Evolutionary conservation across 2,329 filamentous ascomycete genomes (phyloP).

Genomic region (Aspergillus ochraceoroseus): DNA sequence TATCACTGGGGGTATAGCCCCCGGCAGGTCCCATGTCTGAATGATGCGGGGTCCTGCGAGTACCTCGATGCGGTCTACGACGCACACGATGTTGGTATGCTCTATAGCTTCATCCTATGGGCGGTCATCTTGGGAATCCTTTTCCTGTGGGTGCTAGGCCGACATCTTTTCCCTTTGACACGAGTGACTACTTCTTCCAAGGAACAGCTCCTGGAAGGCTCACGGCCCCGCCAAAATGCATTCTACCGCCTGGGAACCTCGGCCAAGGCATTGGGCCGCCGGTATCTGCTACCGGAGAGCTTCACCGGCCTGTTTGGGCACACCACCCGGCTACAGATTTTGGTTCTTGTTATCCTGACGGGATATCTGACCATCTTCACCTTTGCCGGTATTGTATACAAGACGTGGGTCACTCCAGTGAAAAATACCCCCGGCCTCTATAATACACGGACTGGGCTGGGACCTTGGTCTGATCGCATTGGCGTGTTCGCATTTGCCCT

Average conservation of each 20-base stretch:
- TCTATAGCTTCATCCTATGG: conserved; percentile 56
- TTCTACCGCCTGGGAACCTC: conserved; percentile 36
- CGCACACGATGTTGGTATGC: conserved; percentile 52
- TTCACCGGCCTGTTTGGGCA: conserved; percentile 58
- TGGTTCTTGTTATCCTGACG: conserved; percentile 54
- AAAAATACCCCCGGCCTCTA: conserved; percentile 50
- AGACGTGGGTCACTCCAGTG: conserved; percentile 65
- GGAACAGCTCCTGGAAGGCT: conserved; percentile 21
- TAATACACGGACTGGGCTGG: conserved; percentile 62
- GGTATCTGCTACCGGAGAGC: conserved; percentile 58
- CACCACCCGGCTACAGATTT: conserved; percentile 63
- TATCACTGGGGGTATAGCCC: conserved; percentile 56
- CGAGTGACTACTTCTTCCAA: conserved; percentile 2
- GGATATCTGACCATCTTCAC: conserved; percentile 63
- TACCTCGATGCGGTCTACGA: conserved; percentile 56
- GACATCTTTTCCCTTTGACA: conserved; percentile 14
- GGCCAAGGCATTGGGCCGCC: conserved; percentile 43
- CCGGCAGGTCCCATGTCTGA: conserved; percentile 54
- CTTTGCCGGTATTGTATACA: conserved; percentile 65
- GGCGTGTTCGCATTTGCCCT: conserved; percentile 69
- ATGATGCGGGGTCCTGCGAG: conserved; percentile 53
- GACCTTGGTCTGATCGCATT: conserved; percentile 64
- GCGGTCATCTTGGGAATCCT: conserved; percentile 49
- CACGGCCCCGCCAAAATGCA: conserved; percentile 20
- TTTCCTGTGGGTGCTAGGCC: conserved; percentile 40